Conservation (phyloP, 2,329 filamentous ascomycete genomes). For the Hypomyces rosellus region DNA sequence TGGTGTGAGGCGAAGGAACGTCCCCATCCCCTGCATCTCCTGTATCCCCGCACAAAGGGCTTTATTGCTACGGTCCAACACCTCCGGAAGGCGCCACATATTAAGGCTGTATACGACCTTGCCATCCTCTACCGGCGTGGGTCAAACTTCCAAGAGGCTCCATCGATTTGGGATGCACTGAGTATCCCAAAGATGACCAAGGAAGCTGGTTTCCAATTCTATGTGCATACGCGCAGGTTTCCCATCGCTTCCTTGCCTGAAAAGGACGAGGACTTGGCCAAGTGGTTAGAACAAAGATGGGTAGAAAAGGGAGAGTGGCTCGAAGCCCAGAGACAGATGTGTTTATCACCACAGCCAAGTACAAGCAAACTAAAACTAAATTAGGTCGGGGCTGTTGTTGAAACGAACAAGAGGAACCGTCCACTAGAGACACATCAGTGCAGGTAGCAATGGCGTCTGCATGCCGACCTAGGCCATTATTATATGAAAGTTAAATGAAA, state of each 20-base stretch:
- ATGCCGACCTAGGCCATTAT: too few species aligned
- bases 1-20: slow-evolving; percentile 48
- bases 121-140: slow-evolving; percentile 47
- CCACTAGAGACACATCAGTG: too few species aligned
- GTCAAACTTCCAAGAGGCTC: slow-evolving; percentile 37
- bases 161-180: slow-evolving; percentile 48
- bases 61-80: slow-evolving; percentile 55
- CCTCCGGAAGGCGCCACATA: slow-evolving; percentile 42
- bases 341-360: neutral
- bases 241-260: slow-evolving; percentile 41
- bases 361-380: too few species aligned
- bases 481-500: too few species aligned
- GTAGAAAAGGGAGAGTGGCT: slow-evolving; percentile 48
- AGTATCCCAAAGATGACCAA: slow-evolving; percentile 34
- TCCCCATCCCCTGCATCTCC: slow-evolving; percentile 48
- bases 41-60: slow-evolving; percentile 55
- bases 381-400: too few species aligned
- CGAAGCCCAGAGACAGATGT: slow-evolving; percentile 26
- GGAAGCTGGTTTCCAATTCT: slow-evolving; percentile 38
- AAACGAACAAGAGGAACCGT: too few species aligned
- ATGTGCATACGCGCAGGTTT: slow-evolving; percentile 44
- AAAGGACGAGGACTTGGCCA: slow-evolving; percentile 41
- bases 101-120: slow-evolving; percentile 50
- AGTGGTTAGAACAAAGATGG: slow-evolving; percentile 49
- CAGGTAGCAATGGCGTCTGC: too few species aligned